These are phyloP conservation scores for Adansonia digitata DNA, from an alignment of 345 rosid genomes.

Conservation along the genomic window DNA sequence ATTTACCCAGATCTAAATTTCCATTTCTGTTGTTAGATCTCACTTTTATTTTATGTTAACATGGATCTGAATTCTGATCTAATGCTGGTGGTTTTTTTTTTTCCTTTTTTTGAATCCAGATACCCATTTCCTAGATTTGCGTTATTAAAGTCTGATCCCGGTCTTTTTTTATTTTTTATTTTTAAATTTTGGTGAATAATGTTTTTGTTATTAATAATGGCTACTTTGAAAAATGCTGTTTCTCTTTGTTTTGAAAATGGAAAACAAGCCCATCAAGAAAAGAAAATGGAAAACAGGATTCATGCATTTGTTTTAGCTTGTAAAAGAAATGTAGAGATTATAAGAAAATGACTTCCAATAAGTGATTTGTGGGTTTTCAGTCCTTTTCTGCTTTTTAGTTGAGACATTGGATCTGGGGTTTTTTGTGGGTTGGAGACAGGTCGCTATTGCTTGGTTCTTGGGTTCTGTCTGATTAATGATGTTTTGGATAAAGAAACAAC, in stretches of 20 bases:
- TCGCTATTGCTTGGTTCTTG: background rate
- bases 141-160: background rate
- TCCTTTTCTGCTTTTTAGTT: constrained; percentile 4
- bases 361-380: background rate
- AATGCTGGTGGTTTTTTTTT: background rate
- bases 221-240: background rate
- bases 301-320: constrained; percentile 5
- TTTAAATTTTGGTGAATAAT: background rate
- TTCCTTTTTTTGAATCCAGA: background rate
- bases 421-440: background rate
- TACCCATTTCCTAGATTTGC: background rate
- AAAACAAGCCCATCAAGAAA: background rate
- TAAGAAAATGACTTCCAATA: background rate
- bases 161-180: background rate
- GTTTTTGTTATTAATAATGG: background rate
- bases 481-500: background rate
- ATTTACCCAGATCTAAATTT: constrained; percentile 4
- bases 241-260: background rate
- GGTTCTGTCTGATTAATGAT: background rate
- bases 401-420: background rate
- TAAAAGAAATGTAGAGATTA: background rate
- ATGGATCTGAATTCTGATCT: constrained; percentile 22
- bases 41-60: background rate
- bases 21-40: background rate
- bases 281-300: background rate